These are phyloP conservation scores for Polygonum maritimum DNA, from an alignment of 148 eudicot species.

Conservation along the genomic window DNA sequence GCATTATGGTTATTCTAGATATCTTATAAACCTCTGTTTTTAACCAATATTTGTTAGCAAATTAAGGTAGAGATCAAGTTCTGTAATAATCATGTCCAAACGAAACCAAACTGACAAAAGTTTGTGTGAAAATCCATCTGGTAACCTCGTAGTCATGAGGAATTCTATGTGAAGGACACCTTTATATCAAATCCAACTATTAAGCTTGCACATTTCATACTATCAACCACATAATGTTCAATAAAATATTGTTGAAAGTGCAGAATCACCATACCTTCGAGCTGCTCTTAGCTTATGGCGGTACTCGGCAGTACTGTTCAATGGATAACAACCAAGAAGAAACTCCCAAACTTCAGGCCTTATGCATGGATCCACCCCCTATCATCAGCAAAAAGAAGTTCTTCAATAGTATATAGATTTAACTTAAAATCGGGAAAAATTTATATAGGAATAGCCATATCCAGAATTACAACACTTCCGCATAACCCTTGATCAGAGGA, in stretches of 20 bases:
- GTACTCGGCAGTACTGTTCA: conserved; percentile 75
- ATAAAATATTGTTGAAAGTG: neutral
- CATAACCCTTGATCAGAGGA: neutral
- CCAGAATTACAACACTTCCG: neutral
- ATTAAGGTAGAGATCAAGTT: neutral
- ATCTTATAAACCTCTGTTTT: neutral
- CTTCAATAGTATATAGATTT: neutral
- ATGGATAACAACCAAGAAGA: conserved; percentile 91
- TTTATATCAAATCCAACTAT: neutral
- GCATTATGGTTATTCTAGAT: neutral
- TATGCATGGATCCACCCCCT: conserved; percentile 98
- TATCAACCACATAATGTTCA: neutral
- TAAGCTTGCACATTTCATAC: neutral
- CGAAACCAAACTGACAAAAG: no score
- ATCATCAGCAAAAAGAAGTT: conserved; percentile 3
- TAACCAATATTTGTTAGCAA: neutral
- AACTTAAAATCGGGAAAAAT: neutral
- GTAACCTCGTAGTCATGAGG: no score
- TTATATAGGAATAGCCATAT: neutral
- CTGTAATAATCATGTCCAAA: neutral
- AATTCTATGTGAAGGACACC: no score
- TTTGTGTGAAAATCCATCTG: no score
- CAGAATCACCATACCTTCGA: conserved; percentile 45
- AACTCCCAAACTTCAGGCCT: conserved; percentile 98
- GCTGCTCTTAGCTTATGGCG: conserved; percentile 70